Percentiles rank a stretch among this genome's conserved stretches.
Evolutionary conservation across 2,329 filamentous ascomycete genomes (phyloP).

Genomic region (Colletotrichum echinochloae): DNA sequence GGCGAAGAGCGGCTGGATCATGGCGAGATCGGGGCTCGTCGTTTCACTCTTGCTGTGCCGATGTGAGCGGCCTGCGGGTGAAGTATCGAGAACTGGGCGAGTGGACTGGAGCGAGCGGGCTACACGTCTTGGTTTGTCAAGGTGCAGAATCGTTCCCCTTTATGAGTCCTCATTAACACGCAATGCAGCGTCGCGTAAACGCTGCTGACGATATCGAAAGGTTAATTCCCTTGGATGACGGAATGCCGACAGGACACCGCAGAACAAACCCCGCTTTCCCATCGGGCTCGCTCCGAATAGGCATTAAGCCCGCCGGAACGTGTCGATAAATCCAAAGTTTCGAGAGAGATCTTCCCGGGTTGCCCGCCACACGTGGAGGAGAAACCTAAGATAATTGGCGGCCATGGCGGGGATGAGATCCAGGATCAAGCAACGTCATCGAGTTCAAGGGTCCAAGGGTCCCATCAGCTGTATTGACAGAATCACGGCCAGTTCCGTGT

Average conservation of each 20-base stretch:
- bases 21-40: neutral
- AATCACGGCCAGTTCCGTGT: no score
- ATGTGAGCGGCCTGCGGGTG: no score
- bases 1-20: constrained; percentile 16
- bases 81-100: neutral
- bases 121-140: no score
- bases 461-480: no score
- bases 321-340: neutral
- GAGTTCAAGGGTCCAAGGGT: no score
- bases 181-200: no score
- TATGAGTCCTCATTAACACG: neutral
- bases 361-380: neutral
- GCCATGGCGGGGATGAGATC: neutral
- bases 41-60: neutral
- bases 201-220: neutral
- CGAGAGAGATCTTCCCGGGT: neutral
- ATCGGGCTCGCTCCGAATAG: neutral
- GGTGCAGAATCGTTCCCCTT: neutral
- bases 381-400: neutral
- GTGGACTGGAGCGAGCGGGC: neutral
- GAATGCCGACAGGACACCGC: constrained; percentile 1
- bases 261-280: constrained; percentile 11
- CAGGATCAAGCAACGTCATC: no score
- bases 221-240: constrained; percentile 13
- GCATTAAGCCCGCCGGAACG: no score